Base-by-base conservation (phyloP, 208 protist species). In the Leishmania gerbilli region DNA sequence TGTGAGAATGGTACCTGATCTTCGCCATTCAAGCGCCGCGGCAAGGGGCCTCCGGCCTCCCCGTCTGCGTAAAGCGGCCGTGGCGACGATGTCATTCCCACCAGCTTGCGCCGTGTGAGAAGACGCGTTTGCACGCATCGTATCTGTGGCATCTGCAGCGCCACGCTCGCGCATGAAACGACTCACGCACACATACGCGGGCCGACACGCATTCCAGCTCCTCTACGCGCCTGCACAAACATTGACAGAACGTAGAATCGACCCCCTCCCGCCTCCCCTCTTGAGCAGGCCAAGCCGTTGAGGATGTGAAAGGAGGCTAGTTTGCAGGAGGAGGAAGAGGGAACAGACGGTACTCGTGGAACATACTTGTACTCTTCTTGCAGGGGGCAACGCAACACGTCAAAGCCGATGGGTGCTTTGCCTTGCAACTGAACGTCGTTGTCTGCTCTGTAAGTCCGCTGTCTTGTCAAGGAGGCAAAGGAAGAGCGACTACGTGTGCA, bases 1-100 rank as follows among this genome's bases (percentile, higher is more conserved):
- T 85, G 82, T 75, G 77, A 85, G 49, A 71, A 76, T 71, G 82
- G 74, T 71, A 69, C 60, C 53, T 85, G 82, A 85, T 67, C 77
- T 34, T 78, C 77, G 77, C 82, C 74, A 11, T 85, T 85, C 77
- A 67, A 75, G 64, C 82, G 82, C 74, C 74, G n/a, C 55, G 82
- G 77, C 53, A 60, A 81, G 62, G 65, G 81, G 21, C 74, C 82
- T 64, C 82, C 82, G 71, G 45, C 77, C 34, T 74, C 82, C 37
- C 1, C 82, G 31, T 62, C 71, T 51, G 49, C 71, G 62, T 85
- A 85, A 76, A 45, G 45, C 49, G 42, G n/a, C 77, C 62, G 72
- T 69, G 77, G 77, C 60, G 49, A 64, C 60, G 72, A 81, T 51
- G 34, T 31, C 27, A 37, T 49, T 21, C 7, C 27, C 17, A 51